A percentile compares a stretch with the other conserved stretches of the same genome.
Evolutionary conservation across 371 early-diverging fungal genomes (phyloP).

Genomic region (Globomyces sp.): DNA sequence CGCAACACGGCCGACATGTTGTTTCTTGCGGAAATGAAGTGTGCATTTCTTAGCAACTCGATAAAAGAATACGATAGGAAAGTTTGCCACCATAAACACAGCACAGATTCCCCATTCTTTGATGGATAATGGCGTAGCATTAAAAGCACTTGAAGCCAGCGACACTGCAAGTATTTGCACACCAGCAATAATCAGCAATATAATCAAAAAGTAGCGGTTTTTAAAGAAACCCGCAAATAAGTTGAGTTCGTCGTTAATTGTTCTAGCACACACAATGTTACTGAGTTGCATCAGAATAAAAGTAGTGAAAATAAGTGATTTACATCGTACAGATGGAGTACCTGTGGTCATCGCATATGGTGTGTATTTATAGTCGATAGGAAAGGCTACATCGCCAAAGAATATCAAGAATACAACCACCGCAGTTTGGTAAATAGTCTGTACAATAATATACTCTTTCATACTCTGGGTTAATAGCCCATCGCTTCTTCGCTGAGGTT

Average conservation of each 20-base stretch:
- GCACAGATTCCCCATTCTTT: conserved; percentile 82
- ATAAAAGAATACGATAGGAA: no score
- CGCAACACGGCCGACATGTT: no score
- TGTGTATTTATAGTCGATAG: conserved; percentile 23
- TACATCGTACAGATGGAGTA: conserved; percentile 45
- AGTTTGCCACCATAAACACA: conserved; percentile 40
- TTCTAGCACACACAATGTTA: conserved; percentile 61
- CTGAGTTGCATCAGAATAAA: conserved; percentile 94
- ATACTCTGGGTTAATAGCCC: conserved; percentile 80
- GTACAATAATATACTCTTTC: conserved; percentile 89
- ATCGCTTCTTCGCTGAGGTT: conserved; percentile 67
- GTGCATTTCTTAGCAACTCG: no score
- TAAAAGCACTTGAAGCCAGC: conserved; percentile 82
- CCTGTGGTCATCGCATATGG: conserved; percentile 14
- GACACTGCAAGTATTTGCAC: conserved; percentile 80
- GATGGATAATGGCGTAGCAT: conserved; percentile 62
- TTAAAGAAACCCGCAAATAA: conserved; percentile 75
- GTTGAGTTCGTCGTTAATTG: conserved; percentile 65
- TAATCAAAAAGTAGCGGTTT: conserved; percentile 75
- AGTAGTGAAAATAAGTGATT: conserved; percentile 88
- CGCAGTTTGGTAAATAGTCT: conserved; percentile 76
- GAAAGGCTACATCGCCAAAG: conserved; percentile 25
- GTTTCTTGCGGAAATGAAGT: no score
- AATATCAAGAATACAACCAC: conserved; percentile 30
- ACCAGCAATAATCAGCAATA: conserved; percentile 66